Percentiles rank a stretch among this genome's conserved stretches.
Evolutionary conservation across 768 basidiomycete species (phyloP).

Genomic region (Hydnum rufescens): DNA sequence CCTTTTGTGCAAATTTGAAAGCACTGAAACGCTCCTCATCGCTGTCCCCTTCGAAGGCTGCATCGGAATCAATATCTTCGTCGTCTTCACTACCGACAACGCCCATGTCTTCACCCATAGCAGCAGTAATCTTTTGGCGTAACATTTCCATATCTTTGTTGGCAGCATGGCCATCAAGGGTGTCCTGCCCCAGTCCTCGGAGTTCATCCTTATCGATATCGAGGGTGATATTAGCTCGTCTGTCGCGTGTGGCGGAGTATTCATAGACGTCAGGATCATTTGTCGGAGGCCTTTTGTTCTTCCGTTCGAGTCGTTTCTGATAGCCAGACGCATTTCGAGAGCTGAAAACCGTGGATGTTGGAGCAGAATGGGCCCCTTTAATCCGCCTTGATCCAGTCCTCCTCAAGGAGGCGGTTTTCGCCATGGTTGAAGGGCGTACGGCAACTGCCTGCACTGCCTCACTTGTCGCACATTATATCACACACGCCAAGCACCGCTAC

Average conservation of each 20-base stretch:
- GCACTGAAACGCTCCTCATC: conserved; percentile 64
- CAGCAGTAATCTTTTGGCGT: conserved; percentile 15
- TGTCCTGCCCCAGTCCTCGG: conserved; percentile 18
- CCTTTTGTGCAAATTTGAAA: conserved; percentile 27
- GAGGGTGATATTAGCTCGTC: conserved; percentile 32
- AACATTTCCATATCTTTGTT: conserved; percentile 11
- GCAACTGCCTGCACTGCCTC: too few relatives aligned
- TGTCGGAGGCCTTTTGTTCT: conserved; percentile 19
- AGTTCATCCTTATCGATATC: conserved; percentile 40
- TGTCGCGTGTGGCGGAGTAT: conserved; percentile 28
- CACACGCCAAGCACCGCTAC: too few relatives aligned
- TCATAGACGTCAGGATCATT: conserved; percentile 41
- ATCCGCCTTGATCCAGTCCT: too few relatives aligned
- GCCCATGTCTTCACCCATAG: conserved; percentile 16
- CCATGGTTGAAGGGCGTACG: too few relatives aligned
- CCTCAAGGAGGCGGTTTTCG: too few relatives aligned
- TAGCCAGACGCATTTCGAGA: conserved; percentile 28
- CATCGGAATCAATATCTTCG: conserved; percentile 72
- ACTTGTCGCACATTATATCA: too few relatives aligned
- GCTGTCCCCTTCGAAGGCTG: conserved; percentile 53
- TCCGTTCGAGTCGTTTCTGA: conserved; percentile 30
- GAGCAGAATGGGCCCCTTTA: neutral
- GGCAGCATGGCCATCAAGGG: conserved; percentile 22
- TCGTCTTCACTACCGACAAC: conserved; percentile 40
- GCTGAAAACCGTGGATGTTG: neutral